Percentiles rank a stretch among this genome's conserved stretches.
phyloP scores from a whole-genome alignment of 345 rosid genomes.

The Psidium friedrichsthalianum region DNA sequence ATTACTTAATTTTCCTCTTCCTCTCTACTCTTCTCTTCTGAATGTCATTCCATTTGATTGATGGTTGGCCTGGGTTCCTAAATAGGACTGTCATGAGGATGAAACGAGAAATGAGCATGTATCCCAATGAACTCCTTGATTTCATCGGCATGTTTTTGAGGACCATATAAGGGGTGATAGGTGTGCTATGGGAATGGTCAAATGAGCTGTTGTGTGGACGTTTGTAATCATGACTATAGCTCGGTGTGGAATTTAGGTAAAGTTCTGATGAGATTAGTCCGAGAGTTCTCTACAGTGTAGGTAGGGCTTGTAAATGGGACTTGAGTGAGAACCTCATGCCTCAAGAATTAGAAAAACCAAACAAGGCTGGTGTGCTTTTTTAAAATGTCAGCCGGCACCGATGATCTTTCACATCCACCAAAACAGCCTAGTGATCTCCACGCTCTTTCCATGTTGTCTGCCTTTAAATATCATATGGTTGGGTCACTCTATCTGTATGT shows the following conservation, averaged over 20 bases:
- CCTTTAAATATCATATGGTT: not conserved
- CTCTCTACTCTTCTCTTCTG: not conserved
- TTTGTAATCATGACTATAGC: not conserved
- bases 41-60: not conserved
- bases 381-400: not conserved
- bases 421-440: slow-evolving; percentile 1
- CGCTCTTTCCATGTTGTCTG: not conserved
- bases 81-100: not conserved
- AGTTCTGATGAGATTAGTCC: not conserved
- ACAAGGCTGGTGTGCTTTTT: not conserved
- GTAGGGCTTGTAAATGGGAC: not conserved
- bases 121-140: not conserved
- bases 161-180: not conserved
- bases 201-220: not conserved
- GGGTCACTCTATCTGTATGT: not conserved
- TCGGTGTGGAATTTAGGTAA: not conserved
- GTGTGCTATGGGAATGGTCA: not conserved
- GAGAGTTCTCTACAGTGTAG: not conserved
- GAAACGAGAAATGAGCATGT: not conserved
- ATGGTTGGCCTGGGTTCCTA: not conserved
- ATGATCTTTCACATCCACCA: not conserved
- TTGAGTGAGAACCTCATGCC: not conserved
- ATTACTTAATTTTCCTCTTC: not conserved
- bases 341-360: not conserved
- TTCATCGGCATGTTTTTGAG: not conserved